These are phyloP conservation scores for Rosellinia necatrix DNA, from an alignment of 2,329 filamentous ascomycete species.

Conservation along the genomic window DNA sequence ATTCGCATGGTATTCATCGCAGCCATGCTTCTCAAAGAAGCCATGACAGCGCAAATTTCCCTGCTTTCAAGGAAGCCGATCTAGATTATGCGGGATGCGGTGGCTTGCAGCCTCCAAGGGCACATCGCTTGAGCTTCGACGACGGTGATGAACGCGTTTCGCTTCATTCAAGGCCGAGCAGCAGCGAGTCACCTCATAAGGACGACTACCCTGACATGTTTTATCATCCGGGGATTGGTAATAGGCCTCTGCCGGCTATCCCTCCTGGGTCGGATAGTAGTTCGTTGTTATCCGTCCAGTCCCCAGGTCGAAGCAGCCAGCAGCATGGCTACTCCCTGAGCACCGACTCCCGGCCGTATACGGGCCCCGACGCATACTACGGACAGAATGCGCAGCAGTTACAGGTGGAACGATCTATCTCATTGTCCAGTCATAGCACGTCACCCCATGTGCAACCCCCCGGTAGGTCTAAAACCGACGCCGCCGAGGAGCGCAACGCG, in stretches of 20 bases:
- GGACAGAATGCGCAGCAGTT: conserved; percentile 49
- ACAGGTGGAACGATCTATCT: conserved; percentile 74
- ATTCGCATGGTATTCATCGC: conserved; percentile 52
- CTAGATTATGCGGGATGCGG: conserved; percentile 92
- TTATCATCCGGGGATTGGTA: conserved; percentile 82
- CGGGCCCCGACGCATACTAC: conserved; percentile 58
- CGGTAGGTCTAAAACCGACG: conserved; percentile 93
- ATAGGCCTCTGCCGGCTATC: conserved; percentile 66
- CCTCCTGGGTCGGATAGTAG: conserved; percentile 67
- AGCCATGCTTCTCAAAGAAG: conserved; percentile 43
- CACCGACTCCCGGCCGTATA: conserved; percentile 49
- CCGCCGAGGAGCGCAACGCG: conserved; percentile 70
- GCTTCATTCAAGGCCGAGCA: conserved; percentile 59
- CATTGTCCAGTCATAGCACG: conserved; percentile 79
- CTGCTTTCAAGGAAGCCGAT: conserved; percentile 63
- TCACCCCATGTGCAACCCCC: conserved; percentile 79
- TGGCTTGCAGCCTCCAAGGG: conserved; percentile 76
- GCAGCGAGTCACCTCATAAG: conserved; percentile 67
- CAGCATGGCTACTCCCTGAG: conserved; percentile 57
- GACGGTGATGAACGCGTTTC: conserved; percentile 82
- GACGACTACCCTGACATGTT: conserved; percentile 88
- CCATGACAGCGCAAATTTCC: conserved; percentile 47
- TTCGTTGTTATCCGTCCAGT: conserved; percentile 54
- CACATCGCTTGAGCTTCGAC: conserved; percentile 83
- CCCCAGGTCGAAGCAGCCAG: conserved; percentile 51